Percentiles rank a stretch among this genome's conserved stretches.
phyloP scores from a whole-genome alignment of 768 basidiomycete genomes.

The Guyanaporus albipodus region DNA sequence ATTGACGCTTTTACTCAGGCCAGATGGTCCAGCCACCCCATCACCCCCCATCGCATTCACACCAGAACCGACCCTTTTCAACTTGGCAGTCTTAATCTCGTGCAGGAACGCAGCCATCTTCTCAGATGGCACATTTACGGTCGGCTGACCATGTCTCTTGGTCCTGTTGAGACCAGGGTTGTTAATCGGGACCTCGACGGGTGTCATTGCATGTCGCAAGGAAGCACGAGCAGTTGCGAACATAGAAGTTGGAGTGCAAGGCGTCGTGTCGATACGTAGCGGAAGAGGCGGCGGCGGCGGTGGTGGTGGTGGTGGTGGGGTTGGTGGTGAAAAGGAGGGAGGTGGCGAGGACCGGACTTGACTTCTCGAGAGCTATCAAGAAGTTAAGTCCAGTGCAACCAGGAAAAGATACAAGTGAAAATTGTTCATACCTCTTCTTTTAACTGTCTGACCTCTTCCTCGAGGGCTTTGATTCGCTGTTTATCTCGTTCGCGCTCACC shows the following conservation, averaged over 20 bases:
- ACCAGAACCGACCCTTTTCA: conserved; percentile 52
- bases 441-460: conserved; percentile 59
- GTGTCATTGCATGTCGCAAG: conserved; percentile 49
- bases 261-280: conserved; percentile 29
- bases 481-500: conserved; percentile 55
- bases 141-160: conserved; percentile 54
- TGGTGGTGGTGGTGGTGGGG: conserved; percentile 40
- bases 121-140: conserved; percentile 70
- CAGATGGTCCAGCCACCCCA: conserved; percentile 25
- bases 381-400: neutral
- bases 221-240: conserved; percentile 64
- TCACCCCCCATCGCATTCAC: conserved; percentile 14
- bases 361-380: conserved; percentile 44
- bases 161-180: conserved; percentile 31
- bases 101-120: conserved; percentile 80
- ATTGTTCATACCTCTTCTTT: conserved; percentile 47
- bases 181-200: conserved; percentile 69
- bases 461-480: conserved; percentile 57
- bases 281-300: conserved; percentile 31
- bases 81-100: conserved; percentile 72
- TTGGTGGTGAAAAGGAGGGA: conserved; percentile 31
- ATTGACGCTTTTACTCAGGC: conserved; percentile 29
- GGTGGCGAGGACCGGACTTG: conserved; percentile 18
- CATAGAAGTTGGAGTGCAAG: conserved; percentile 33
- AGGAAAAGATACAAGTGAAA: neutral